Conservation (phyloP, 176 grass and related monocot genomes). For the Oryza rufipogon region DNA sequence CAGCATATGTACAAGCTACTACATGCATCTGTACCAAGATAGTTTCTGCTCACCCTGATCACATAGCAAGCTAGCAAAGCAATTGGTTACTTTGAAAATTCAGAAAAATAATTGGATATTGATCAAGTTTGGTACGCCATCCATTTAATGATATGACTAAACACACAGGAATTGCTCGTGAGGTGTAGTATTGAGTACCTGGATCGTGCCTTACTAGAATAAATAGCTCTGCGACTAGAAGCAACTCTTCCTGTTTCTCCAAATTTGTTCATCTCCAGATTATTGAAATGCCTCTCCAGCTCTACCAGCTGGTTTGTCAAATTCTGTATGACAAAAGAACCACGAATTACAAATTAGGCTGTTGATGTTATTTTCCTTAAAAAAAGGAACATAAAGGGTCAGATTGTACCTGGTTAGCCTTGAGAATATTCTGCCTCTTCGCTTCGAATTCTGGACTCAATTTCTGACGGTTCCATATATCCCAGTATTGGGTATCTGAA, state of each 20-base stretch:
- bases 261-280: slow-evolving; percentile 90
- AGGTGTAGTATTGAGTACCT: slow-evolving; percentile 54
- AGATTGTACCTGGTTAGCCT: slow-evolving; percentile 73
- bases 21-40: background rate
- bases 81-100: slow-evolving; percentile 28
- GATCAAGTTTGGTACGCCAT: slow-evolving; percentile 13
- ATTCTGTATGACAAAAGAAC: slow-evolving; percentile 56
- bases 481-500: slow-evolving; percentile 88
- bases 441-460: slow-evolving; percentile 89
- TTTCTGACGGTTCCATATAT: slow-evolving; percentile 92
- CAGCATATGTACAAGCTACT: background rate
- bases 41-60: background rate
- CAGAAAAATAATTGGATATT: slow-evolving; percentile 10
- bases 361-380: background rate
- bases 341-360: slow-evolving; percentile 28
- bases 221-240: slow-evolving; percentile 61
- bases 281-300: slow-evolving; percentile 93
- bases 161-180: background rate
- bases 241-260: slow-evolving; percentile 69
- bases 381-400: background rate
- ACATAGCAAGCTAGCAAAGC: background rate
- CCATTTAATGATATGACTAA: slow-evolving; percentile 36
- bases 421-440: slow-evolving; percentile 91
- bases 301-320: slow-evolving; percentile 91
- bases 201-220: slow-evolving; percentile 50